These are phyloP conservation scores for Sarocladiaceae sp. DNA, from an alignment of 2,329 filamentous ascomycete species.

Conservation along the genomic window DNA sequence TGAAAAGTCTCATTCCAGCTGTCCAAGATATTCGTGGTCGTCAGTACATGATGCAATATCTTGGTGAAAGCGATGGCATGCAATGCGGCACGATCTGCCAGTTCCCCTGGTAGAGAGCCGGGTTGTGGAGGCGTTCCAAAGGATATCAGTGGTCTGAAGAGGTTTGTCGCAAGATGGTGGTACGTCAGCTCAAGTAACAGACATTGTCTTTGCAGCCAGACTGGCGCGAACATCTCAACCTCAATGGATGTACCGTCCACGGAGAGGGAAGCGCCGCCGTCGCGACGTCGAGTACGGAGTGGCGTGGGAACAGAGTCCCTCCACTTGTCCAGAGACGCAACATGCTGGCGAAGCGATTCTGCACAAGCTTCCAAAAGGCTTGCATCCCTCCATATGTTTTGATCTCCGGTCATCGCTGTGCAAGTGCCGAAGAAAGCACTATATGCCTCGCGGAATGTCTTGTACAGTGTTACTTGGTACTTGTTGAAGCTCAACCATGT, in stretches of 20 bases:
- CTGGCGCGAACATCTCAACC: slow-evolving; percentile 27
- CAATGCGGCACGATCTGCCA: slow-evolving; percentile 21
- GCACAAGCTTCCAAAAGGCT: slow-evolving; percentile 21
- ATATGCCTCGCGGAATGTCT: slow-evolving; percentile 16
- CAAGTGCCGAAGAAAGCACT: slow-evolving; percentile 17
- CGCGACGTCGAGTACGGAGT: slow-evolving; percentile 32
- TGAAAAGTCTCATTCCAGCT: slow-evolving; percentile 22
- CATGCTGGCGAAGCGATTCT: slow-evolving; percentile 20
- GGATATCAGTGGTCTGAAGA: slow-evolving; percentile 35
- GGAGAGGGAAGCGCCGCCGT: slow-evolving; percentile 30
- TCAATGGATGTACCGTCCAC: slow-evolving; percentile 28
- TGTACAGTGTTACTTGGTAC: slow-evolving; percentile 13
- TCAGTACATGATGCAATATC: slow-evolving; percentile 22
- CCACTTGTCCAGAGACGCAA: slow-evolving; percentile 25
- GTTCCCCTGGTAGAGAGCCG: not conserved
- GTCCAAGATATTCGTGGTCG: slow-evolving; percentile 20
- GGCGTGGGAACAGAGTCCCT: slow-evolving; percentile 27
- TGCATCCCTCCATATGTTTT: slow-evolving; percentile 18
- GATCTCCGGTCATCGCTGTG: not conserved
- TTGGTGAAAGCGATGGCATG: slow-evolving; percentile 22
- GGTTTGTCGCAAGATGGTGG: slow-evolving; percentile 31
- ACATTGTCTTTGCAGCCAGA: slow-evolving; percentile 38
- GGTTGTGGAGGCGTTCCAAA: slow-evolving; percentile 20
- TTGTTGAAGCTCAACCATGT: slow-evolving; percentile 17
- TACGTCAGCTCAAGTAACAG: slow-evolving; percentile 39